phyloP scores from a whole-genome alignment of 345 rosid genomes.

The Turnera subulata region DNA sequence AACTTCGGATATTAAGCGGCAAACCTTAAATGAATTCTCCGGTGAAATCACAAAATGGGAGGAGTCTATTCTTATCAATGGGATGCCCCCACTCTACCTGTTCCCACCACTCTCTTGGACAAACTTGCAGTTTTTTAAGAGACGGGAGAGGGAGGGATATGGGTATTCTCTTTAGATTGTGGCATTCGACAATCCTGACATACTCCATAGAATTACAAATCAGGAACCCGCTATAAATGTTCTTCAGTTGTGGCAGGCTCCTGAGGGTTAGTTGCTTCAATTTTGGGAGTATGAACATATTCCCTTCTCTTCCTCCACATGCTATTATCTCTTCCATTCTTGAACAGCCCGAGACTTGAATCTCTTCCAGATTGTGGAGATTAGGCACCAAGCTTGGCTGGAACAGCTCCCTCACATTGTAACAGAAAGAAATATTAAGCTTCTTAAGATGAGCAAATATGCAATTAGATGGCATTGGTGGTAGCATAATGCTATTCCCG shows the following conservation, averaged over 20 bases:
- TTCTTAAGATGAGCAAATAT: neutral
- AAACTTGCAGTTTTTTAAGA: neutral
- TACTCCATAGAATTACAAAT: neutral
- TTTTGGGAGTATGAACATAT: neutral
- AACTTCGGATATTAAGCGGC: no score
- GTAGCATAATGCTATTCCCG: neutral
- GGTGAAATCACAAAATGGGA: no score
- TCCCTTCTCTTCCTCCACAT: neutral
- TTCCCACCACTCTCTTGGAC: neutral
- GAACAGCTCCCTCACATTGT: neutral
- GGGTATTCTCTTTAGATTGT: neutral
- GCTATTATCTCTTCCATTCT: neutral
- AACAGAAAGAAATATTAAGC: neutral
- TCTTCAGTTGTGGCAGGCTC: neutral
- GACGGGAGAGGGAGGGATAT: neutral
- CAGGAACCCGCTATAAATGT: neutral
- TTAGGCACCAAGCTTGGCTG: neutral
- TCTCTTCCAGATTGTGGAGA: neutral
- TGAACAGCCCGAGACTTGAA: neutral
- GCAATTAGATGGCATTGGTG: neutral
- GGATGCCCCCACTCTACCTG: neutral
- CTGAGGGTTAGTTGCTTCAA: neutral
- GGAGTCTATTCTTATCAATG: neutral
- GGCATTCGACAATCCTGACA: neutral
- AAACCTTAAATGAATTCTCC: no score